Evolutionary conservation across 2,329 filamentous ascomycete genomes (phyloP).

Genomic region (Scortechinia acanthostroma): DNA sequence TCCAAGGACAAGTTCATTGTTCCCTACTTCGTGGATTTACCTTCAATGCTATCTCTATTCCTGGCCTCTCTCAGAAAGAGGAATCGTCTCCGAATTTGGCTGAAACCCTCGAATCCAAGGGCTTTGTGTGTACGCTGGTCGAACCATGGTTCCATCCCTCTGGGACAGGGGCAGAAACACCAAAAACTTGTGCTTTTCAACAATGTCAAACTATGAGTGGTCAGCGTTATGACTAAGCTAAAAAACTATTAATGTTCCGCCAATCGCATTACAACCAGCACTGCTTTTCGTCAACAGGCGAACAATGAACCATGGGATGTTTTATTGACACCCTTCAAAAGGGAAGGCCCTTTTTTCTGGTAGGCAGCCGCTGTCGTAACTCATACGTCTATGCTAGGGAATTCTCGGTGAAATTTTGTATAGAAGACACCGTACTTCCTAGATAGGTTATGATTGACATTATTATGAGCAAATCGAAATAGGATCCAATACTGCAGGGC

Average conservation of each 20-base stretch:
- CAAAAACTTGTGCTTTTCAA: background rate
- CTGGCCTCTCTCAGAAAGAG: background rate
- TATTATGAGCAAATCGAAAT: too few species aligned
- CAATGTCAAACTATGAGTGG: background rate
- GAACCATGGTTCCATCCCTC: background rate
- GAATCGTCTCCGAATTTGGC: background rate
- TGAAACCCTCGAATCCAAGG: background rate
- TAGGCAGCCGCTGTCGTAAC: too few species aligned
- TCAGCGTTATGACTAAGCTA: too few species aligned
- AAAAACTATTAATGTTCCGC: background rate
- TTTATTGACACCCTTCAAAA: too few species aligned
- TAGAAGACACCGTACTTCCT: too few species aligned
- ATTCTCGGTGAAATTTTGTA: too few species aligned
- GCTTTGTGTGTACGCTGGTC: background rate
- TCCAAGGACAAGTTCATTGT: background rate
- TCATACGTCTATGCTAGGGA: too few species aligned
- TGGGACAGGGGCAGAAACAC: background rate
- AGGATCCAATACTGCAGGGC: too few species aligned
- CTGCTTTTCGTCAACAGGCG: too few species aligned
- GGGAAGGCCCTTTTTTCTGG: too few species aligned
- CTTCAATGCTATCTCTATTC: background rate
- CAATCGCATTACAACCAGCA: background rate
- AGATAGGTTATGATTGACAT: too few species aligned
- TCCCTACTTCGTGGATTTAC: background rate
- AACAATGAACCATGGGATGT: too few species aligned